A percentile compares a stretch with the other conserved stretches of the same genome.
These are phyloP conservation scores for Lecanicillium sp. DNA, from an alignment of 2,329 filamentous ascomycete species.

Conservation along the genomic window DNA sequence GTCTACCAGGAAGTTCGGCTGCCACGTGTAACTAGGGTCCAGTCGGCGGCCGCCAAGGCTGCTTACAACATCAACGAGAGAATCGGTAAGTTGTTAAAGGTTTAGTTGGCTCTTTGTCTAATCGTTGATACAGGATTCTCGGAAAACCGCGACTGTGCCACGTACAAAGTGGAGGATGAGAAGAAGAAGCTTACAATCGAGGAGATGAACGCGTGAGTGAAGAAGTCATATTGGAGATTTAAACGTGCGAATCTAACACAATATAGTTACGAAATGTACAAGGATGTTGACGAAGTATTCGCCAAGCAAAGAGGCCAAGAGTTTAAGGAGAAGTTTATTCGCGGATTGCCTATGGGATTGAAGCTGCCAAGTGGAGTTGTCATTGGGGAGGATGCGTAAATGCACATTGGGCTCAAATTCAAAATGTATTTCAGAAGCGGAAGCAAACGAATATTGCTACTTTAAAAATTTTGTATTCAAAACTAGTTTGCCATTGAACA, in stretches of 20 bases:
- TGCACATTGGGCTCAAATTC: too few relatives aligned
- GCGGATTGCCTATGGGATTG: slow-evolving; percentile 37
- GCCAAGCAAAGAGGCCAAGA: slow-evolving; percentile 22
- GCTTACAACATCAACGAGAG: slow-evolving; percentile 55
- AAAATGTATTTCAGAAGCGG: too few relatives aligned
- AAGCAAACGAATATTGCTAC: too few relatives aligned
- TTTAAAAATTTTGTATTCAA: too few relatives aligned
- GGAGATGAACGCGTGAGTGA: slow-evolving; percentile 56
- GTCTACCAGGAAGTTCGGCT: slow-evolving; percentile 45
- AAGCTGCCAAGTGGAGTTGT: slow-evolving; percentile 40
- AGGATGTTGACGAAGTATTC: slow-evolving; percentile 42
- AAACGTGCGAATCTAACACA: background rate
- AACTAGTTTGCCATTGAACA: too few relatives aligned
- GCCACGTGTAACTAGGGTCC: slow-evolving; percentile 46
- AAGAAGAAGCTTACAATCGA: slow-evolving; percentile 57
- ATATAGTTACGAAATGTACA: slow-evolving; percentile 49
- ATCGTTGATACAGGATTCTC: slow-evolving; percentile 42
- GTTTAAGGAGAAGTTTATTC: slow-evolving; percentile 29
- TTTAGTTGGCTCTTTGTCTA: background rate
- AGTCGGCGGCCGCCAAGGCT: slow-evolving; percentile 48
- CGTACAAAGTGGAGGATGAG: slow-evolving; percentile 55
- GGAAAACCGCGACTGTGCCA: slow-evolving; percentile 44
- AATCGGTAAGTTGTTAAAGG: slow-evolving; percentile 34
- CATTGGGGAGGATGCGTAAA: slow-evolving; percentile 14
- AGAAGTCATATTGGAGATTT: rapidly evolving